Percentiles rank a stretch among this genome's conserved stretches.
Evolutionary conservation across 352 stramenopile species (phyloP).

Genomic region (Globisporangium rhizosaccharum): DNA sequence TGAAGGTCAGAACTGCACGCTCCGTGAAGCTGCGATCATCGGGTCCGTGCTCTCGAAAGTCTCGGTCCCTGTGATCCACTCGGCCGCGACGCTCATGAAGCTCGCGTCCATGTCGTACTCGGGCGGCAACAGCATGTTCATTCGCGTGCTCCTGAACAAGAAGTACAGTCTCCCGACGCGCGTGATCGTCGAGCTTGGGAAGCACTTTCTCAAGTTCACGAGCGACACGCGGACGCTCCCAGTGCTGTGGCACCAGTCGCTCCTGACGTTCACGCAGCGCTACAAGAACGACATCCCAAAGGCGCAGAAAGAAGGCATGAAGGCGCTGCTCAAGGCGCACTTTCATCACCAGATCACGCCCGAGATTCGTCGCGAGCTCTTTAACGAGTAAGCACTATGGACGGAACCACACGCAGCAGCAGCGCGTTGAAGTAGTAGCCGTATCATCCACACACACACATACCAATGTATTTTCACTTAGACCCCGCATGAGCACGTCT

Average conservation of each 20-base stretch:
- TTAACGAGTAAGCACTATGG: slow-evolving; percentile 35
- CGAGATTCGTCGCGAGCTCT: slow-evolving; percentile 97
- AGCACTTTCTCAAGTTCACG: slow-evolving; percentile 95
- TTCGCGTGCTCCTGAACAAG: slow-evolving; percentile 98
- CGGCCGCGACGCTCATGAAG: slow-evolving; percentile 98
- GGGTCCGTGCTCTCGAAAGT: slow-evolving; percentile 96
- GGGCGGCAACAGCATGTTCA: slow-evolving; percentile 97
- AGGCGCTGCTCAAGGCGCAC: slow-evolving; percentile 87
- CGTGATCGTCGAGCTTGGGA: slow-evolving; percentile 95
- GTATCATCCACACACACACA: neutral
- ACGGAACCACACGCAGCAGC: neutral
- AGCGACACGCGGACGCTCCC: slow-evolving; percentile 85
- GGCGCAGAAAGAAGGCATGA: slow-evolving; percentile 93
- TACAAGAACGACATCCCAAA: slow-evolving; percentile 98
- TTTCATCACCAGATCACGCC: slow-evolving; percentile 98
- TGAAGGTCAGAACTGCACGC: slow-evolving; percentile 92
- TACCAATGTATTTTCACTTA: neutral
- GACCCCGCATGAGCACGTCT: neutral
- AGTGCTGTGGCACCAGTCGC: slow-evolving; percentile 98
- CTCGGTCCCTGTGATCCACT: slow-evolving; percentile 98
- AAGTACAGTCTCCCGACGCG: slow-evolving; percentile 98
- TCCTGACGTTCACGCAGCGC: slow-evolving; percentile 97
- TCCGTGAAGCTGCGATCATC: slow-evolving; percentile 97
- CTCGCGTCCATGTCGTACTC: slow-evolving; percentile 96
- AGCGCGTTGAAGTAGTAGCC: neutral